These are phyloP conservation scores for Jackrogersella minutella DNA, from an alignment of 495 filamentous ascomycete genomes.

Conservation along the genomic window DNA sequence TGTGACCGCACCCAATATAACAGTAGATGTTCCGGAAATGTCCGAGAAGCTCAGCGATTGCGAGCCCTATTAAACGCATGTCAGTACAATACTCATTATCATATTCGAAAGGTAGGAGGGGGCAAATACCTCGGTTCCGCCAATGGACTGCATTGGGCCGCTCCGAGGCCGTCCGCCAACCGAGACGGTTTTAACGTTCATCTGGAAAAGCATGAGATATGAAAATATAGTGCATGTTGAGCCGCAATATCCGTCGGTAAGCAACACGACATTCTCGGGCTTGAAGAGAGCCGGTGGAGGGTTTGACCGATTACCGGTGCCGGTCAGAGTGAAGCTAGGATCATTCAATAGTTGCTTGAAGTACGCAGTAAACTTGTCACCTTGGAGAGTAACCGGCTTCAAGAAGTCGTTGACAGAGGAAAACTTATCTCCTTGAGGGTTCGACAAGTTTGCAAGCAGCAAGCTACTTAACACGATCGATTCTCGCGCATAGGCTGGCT, in stretches of 20 bases:
- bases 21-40: slow-evolving; percentile 25
- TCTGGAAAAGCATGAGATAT: slow-evolving; percentile 65
- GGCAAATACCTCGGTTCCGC: slow-evolving; percentile 59
- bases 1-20: slow-evolving; percentile 19
- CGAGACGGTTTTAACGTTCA: slow-evolving; percentile 63
- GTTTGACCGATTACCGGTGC: slow-evolving; percentile 35
- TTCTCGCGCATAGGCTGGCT: not conserved
- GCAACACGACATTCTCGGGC: slow-evolving; percentile 51
- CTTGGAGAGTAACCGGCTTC: slow-evolving; percentile 40
- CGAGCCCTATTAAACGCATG: slow-evolving; percentile 41
- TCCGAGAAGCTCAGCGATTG: slow-evolving; percentile 30
- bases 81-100: not conserved
- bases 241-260: slow-evolving; percentile 67
- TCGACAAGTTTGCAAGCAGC: slow-evolving; percentile 31
- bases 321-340: slow-evolving; percentile 36
- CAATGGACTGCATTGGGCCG: slow-evolving; percentile 65
- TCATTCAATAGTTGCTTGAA: slow-evolving; percentile 32
- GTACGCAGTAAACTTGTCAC: slow-evolving; percentile 44
- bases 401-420: slow-evolving; percentile 36
- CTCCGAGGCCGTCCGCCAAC: slow-evolving; percentile 64
- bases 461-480: slow-evolving; percentile 36
- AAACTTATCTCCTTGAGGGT: slow-evolving; percentile 41
- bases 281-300: slow-evolving; percentile 27
- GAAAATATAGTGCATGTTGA: slow-evolving; percentile 68
- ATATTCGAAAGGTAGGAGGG: not conserved